Evolutionary conservation across 2,329 filamentous ascomycete species (phyloP).

Genomic region (Fusarium illudens): DNA sequence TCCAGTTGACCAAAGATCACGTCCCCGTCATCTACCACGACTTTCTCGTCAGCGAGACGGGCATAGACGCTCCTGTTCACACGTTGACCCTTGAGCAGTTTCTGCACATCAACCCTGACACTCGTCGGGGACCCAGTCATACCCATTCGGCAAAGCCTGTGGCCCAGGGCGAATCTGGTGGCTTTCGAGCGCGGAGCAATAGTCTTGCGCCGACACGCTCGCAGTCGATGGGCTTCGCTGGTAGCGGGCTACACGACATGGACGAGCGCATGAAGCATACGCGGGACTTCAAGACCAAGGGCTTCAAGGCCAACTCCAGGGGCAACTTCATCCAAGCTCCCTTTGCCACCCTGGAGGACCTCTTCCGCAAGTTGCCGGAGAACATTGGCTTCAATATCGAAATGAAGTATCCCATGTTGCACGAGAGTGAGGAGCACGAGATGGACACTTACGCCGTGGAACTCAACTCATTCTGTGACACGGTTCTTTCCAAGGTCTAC

Average conservation of each 20-base stretch:
- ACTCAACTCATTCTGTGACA: conserved; percentile 96
- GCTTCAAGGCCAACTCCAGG: conserved; percentile 94
- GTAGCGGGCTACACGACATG: conserved; percentile 52
- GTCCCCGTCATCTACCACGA: conserved; percentile 99
- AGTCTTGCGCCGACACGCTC: conserved; percentile 59
- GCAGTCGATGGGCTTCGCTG: conserved; percentile 63
- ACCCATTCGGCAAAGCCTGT: conserved; percentile 16
- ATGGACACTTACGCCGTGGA: conserved; percentile 98
- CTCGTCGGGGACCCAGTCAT: conserved; percentile 36
- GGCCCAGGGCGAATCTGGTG: conserved; percentile 46
- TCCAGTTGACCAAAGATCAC: conserved; percentile 98
- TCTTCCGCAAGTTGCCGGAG: conserved; percentile 85
- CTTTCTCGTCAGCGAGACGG: conserved; percentile 96
- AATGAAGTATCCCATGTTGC: conserved; percentile 98
- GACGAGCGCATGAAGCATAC: conserved; percentile 97
- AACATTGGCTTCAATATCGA: conserved; percentile 97
- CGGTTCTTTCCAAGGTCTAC: conserved; percentile 88
- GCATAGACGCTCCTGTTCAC: conserved; percentile 95
- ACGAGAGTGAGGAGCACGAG: conserved; percentile 92
- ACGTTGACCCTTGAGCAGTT: conserved; percentile 96
- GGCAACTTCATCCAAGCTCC: conserved; percentile 95
- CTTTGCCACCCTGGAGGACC: conserved; percentile 93
- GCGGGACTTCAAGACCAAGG: conserved; percentile 90
- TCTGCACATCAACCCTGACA: conserved; percentile 79
- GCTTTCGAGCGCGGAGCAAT: conserved; percentile 47